These are phyloP conservation scores for Sporobolus alterniflorus DNA, from an alignment of 202 grass and related monocot species.

Conservation along the genomic window DNA sequence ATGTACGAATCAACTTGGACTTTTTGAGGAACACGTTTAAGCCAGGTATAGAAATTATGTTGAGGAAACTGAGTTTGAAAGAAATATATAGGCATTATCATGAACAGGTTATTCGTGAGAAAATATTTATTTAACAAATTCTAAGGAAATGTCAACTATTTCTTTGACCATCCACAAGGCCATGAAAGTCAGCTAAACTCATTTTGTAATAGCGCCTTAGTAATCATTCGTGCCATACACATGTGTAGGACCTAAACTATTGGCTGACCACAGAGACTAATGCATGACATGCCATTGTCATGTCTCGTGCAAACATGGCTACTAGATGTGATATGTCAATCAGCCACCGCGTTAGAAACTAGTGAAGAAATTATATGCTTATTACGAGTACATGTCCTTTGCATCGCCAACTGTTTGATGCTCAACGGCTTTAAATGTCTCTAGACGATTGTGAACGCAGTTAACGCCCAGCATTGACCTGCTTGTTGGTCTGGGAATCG, in stretches of 20 bases:
- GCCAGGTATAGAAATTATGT: background rate
- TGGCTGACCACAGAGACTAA: background rate
- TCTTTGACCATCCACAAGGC: background rate
- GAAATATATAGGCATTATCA: background rate
- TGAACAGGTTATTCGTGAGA: background rate
- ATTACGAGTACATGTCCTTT: background rate
- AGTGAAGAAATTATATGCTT: background rate
- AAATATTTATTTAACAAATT: background rate
- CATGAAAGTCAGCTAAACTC: conserved; percentile 18
- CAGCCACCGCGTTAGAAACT: background rate
- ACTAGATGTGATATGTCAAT: background rate
- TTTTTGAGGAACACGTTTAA: background rate
- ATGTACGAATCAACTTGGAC: background rate
- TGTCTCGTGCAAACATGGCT: background rate
- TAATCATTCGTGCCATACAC: background rate
- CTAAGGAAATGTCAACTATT: conserved; percentile 30
- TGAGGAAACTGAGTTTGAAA: background rate
- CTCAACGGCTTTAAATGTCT: background rate
- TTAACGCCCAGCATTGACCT: conserved; percentile 21
- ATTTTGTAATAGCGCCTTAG: background rate
- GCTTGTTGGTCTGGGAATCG: background rate
- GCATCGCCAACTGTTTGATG: background rate
- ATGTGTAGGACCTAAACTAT: background rate
- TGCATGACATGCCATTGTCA: background rate
- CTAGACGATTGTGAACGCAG: background rate